Conservation (phyloP, 2,329 filamentous ascomycete species). For the Bipolaris cookei region DNA sequence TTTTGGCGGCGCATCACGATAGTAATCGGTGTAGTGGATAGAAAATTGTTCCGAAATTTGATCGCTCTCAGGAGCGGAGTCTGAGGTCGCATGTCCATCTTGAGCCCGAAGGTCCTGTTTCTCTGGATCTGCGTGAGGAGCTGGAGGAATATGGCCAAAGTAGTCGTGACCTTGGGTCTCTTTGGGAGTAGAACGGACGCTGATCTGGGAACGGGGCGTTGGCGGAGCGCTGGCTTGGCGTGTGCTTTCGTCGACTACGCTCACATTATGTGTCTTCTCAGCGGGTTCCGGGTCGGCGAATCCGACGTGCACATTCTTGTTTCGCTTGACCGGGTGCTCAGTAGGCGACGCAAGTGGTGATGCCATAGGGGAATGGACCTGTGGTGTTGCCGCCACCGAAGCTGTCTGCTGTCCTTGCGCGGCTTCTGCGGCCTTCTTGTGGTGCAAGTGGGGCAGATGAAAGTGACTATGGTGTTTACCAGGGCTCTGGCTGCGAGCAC, state of each 20-base stretch:
- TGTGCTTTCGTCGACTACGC: conserved; percentile 54
- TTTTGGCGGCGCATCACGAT: conserved; percentile 70
- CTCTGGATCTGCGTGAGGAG: conserved; percentile 21
- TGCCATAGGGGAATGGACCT: conserved; percentile 2
- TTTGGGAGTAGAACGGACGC: conserved; percentile 54
- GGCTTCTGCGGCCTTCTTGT: conserved; percentile 26
- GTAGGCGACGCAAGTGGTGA: conserved; percentile 6
- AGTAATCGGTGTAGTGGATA: conserved; percentile 70
- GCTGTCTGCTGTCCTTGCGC: conserved; percentile 4
- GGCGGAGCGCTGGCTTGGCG: conserved; percentile 13
- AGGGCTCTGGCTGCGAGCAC: conserved; percentile 36
- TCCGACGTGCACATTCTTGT: conserved; percentile 54
- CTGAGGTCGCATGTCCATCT: conserved; percentile 16
- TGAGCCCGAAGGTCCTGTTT: conserved; percentile 27
- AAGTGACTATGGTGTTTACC: conserved; percentile 36
- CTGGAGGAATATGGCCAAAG: conserved; percentile 17
- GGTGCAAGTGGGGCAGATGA: conserved; percentile 30
- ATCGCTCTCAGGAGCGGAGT: conserved; percentile 20
- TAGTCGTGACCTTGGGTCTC: conserved; percentile 25
- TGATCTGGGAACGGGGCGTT: conserved; percentile 25
- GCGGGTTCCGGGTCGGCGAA: conserved; percentile 54
- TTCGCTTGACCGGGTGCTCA: conserved; percentile 16
- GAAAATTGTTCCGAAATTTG: conserved; percentile 37
- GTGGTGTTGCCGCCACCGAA: conserved; percentile 6
- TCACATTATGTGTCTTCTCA: conserved; percentile 1